These are phyloP conservation scores for Sarcomyxa edulis DNA, from an alignment of 768 basidiomycete genomes.

Conservation along the genomic window DNA sequence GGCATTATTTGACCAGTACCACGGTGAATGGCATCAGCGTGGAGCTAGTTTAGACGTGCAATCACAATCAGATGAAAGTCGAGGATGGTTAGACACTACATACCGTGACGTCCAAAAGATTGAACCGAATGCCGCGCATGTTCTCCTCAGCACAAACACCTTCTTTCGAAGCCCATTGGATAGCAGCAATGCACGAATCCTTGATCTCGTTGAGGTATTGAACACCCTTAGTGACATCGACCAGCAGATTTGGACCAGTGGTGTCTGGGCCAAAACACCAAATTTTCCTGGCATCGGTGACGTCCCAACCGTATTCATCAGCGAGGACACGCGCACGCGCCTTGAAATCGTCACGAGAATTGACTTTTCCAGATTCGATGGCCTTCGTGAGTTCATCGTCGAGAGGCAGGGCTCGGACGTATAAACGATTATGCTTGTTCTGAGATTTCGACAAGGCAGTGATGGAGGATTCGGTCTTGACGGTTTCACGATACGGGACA, in stretches of 20 bases:
- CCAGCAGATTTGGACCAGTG: slow-evolving; percentile 92
- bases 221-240: slow-evolving; percentile 98
- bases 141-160: slow-evolving; percentile 95
- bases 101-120: slow-evolving; percentile 93
- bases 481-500: slow-evolving; percentile 96
- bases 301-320: slow-evolving; percentile 97
- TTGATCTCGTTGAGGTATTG: slow-evolving; percentile 99
- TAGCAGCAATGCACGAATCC: slow-evolving; percentile 97
- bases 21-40: slow-evolving; percentile 98
- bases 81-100: slow-evolving; percentile 19
- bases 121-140: slow-evolving; percentile 97
- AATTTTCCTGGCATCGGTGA: slow-evolving; percentile 98
- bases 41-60: slow-evolving; percentile 50
- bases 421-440: slow-evolving; percentile 99
- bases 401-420: slow-evolving; percentile 86
- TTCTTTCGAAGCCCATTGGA: slow-evolving; percentile 99
- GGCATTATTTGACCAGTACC: slow-evolving; percentile 99
- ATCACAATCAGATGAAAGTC: slow-evolving; percentile 1
- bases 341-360: slow-evolving; percentile 96
- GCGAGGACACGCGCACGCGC: slow-evolving; percentile 91
- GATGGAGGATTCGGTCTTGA: slow-evolving; percentile 92
- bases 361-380: slow-evolving; percentile 84
- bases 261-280: slow-evolving; percentile 99
- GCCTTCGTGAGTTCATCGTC: slow-evolving; percentile 93
- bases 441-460: slow-evolving; percentile 98